These are phyloP conservation scores for Candida labiduridarum DNA, from an alignment of 1,139 yeast genomes.

Conservation along the genomic window DNA sequence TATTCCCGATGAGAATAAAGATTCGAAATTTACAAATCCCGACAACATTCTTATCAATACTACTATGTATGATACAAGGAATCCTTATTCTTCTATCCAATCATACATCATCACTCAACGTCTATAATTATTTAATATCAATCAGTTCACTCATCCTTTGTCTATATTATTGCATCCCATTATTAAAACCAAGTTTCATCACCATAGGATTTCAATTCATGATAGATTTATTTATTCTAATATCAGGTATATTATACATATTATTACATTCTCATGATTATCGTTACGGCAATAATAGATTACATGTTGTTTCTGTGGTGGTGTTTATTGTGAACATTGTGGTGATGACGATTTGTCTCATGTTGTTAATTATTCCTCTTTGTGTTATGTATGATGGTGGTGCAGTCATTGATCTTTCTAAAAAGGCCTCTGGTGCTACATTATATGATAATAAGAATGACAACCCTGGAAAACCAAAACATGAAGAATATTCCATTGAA, in stretches of 20 bases:
- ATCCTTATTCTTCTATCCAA: slow-evolving; percentile 7
- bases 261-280: neutral
- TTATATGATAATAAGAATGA: slow-evolving; percentile 5
- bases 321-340: slow-evolving; percentile 20
- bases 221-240: slow-evolving; percentile 19
- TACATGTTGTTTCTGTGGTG: slow-evolving; percentile 5
- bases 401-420: slow-evolving; percentile 6
- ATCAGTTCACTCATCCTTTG: slow-evolving; percentile 9
- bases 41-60: slow-evolving; percentile 3
- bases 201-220: slow-evolving; percentile 12
- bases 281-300: neutral
- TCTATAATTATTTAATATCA: slow-evolving; percentile 10
- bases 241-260: slow-evolving; percentile 21
- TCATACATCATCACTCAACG: slow-evolving; percentile 1
- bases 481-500: slow-evolving; percentile 10
- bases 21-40: slow-evolving; percentile 11
- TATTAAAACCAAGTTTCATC: slow-evolving; percentile 5
- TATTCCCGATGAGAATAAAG: neutral
- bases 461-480: too few relatives aligned
- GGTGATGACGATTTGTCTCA: slow-evolving; percentile 12
- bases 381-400: neutral
- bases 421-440: slow-evolving; percentile 14
- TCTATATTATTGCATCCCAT: slow-evolving; percentile 5
- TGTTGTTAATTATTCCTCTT: slow-evolving; percentile 6
- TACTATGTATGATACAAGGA: slow-evolving; percentile 8